These are phyloP conservation scores for Suhomyces atakaporum DNA, from an alignment of 1,139 yeast genomes.

Conservation along the genomic window DNA sequence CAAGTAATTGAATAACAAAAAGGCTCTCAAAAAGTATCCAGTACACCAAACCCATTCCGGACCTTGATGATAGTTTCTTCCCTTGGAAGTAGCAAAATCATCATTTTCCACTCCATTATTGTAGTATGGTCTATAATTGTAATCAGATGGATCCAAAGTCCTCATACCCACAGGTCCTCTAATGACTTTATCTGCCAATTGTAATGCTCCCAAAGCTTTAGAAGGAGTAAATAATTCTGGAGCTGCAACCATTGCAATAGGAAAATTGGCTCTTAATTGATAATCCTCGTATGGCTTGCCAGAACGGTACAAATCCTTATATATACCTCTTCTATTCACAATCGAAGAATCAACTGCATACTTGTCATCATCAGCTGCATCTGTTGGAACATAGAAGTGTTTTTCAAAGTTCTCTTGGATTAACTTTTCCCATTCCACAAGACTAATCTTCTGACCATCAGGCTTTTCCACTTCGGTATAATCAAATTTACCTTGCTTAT, in stretches of 20 bases:
- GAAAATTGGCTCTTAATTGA: slow-evolving; percentile 88
- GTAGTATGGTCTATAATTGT: slow-evolving; percentile 89
- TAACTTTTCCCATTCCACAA: slow-evolving; percentile 69
- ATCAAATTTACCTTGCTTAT: slow-evolving; percentile 55
- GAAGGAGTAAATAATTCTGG: slow-evolving; percentile 79
- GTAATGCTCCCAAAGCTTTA: slow-evolving; percentile 63
- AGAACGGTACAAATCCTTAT: slow-evolving; percentile 78
- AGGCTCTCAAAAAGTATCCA: slow-evolving; percentile 87
- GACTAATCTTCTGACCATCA: slow-evolving; percentile 58
- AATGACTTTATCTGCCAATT: slow-evolving; percentile 67
- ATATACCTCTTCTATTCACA: slow-evolving; percentile 88
- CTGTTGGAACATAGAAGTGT: slow-evolving; percentile 71
- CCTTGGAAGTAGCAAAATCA: slow-evolving; percentile 92
- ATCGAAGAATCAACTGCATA: slow-evolving; percentile 64
- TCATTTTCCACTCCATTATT: slow-evolving; percentile 74
- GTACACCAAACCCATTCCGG: slow-evolving; percentile 98
- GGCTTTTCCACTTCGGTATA: slow-evolving; percentile 53
- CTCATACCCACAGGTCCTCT: slow-evolving; percentile 92
- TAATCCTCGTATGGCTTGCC: slow-evolving; percentile 93
- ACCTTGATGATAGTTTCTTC: slow-evolving; percentile 96
- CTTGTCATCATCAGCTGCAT: slow-evolving; percentile 50
- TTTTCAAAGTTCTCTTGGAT: slow-evolving; percentile 74
- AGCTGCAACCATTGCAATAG: slow-evolving; percentile 90
- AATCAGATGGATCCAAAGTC: slow-evolving; percentile 89
- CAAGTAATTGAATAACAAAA: slow-evolving; percentile 51